These are phyloP conservation scores for Yamadazyma conglobata DNA, from an alignment of 1,139 yeast species.

Conservation along the genomic window DNA sequence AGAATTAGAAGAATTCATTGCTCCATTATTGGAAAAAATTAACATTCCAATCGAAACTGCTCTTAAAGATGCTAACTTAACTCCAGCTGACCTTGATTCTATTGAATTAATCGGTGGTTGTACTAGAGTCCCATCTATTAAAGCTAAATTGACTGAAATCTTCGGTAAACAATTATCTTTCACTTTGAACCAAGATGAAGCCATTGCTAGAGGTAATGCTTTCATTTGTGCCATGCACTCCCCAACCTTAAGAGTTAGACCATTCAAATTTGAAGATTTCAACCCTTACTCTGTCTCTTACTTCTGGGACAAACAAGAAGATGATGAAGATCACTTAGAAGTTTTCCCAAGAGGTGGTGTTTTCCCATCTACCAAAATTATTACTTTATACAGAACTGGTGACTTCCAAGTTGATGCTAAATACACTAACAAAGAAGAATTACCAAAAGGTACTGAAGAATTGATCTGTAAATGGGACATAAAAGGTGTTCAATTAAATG, in stretches of 20 bases:
- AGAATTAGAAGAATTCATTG: constrained; percentile 84
- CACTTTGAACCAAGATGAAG: constrained; percentile 98
- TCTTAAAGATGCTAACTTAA: constrained; percentile 72
- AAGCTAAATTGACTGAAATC: constrained; percentile 72
- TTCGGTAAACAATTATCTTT: constrained; percentile 87
- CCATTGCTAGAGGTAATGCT: constrained; percentile 98
- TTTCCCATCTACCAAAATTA: constrained; percentile 94
- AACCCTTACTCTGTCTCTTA: constrained; percentile 91
- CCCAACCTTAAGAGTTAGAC: constrained; percentile 97
- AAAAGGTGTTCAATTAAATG: constrained; percentile 77
- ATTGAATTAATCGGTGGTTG: constrained; percentile 98
- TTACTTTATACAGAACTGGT: constrained; percentile 87
- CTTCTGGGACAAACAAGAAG: constrained; percentile 92
- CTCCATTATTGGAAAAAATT: constrained; percentile 76
- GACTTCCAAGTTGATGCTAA: constrained; percentile 86
- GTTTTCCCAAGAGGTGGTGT: constrained; percentile 93
- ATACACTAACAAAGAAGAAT: constrained; percentile 71
- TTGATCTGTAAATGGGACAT: constrained; percentile 82
- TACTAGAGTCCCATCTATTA: constrained; percentile 93
- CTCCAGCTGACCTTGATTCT: constrained; percentile 74
- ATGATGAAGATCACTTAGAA: constrained; percentile 88
- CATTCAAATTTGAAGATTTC: constrained; percentile 95
- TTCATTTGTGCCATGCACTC: constrained; percentile 99
- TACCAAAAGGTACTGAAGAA: constrained; percentile 68
- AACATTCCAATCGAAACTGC: constrained; percentile 79